These are phyloP conservation scores for Auriscalpium vulgare DNA, from an alignment of 768 basidiomycete genomes.

Conservation along the genomic window DNA sequence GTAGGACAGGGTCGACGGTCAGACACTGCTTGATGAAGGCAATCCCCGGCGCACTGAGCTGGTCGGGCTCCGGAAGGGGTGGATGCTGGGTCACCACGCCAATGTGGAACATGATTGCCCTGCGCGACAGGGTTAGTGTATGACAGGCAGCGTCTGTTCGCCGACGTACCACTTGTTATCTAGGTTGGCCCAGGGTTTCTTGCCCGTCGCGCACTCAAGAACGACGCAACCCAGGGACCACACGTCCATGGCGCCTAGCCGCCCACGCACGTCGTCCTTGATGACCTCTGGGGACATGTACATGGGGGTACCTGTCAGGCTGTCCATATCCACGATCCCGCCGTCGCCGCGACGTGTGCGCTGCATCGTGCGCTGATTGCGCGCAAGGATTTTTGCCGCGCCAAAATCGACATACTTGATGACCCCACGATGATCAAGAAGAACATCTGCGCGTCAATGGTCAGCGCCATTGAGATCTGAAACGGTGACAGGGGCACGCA, in stretches of 20 bases:
- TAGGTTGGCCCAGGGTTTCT: conserved; percentile 96
- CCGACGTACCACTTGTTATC: conserved; percentile 91
- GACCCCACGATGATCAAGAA: conserved; percentile 81
- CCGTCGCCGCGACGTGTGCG: conserved; percentile 48
- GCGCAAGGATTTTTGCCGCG: conserved; percentile 91
- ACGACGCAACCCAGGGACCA: conserved; percentile 99
- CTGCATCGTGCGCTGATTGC: conserved; percentile 76
- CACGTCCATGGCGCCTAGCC: conserved; percentile 94
- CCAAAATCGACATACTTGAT: conserved; percentile 98
- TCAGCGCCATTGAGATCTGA: not conserved
- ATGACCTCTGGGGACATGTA: conserved; percentile 99
- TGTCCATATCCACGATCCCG: conserved; percentile 38
- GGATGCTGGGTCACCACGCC: conserved; percentile 96
- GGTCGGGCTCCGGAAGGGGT: conserved; percentile 84
- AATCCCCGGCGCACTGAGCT: conserved; percentile 85
- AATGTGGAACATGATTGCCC: conserved; percentile 99
- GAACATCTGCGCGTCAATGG: conserved; percentile 56
- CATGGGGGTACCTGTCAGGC: conserved; percentile 96
- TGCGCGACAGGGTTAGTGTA: conserved; percentile 24
- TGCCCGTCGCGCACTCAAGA: conserved; percentile 91
- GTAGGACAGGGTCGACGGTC: conserved; percentile 72
- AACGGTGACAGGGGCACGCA: conserved; percentile 32
- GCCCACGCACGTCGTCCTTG: conserved; percentile 82
- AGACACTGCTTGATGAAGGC: conserved; percentile 91
- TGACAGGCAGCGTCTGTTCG: not conserved